Base-by-base conservation (phyloP, 306 rosid genomes). In the Comarum palustre region DNA sequence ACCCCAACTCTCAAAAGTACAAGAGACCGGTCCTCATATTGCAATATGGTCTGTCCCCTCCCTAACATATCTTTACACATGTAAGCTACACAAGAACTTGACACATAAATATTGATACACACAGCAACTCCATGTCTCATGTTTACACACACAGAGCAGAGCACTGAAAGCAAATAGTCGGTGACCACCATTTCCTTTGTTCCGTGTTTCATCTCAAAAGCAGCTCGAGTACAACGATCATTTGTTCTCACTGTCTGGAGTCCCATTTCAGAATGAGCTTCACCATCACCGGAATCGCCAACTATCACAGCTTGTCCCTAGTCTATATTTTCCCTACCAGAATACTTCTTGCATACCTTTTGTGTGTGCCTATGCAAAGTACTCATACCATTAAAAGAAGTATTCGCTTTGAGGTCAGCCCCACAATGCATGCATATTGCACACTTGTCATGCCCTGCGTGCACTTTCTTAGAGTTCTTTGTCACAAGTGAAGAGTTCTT, bases 31-130 rank as follows among this genome's bases (percentile, higher is more conserved):
- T 11, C 69, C 75, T 52, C 0, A 67, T 68, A 77, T 75, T 51
- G 79, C 66, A 25, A 66, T 24, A 70, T 67, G 51, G 75, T 76
- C 6, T 41, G 75, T 25, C 46, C 61, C 73, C 68, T 63, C 68
- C 38, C 58, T 0, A 69, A 69, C 51, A 27, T 4, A 17, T 47
- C 42, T 16, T 58, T 58, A 27, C 27, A 66, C 42, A 7, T 71
- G 25, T 43, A 73, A 27, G 2, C 54, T 2, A 24, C 41, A 2
- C 10, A 41, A 1, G 11, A 59, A 59, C 15, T 20, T 7, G 24
- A 47, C 32, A 17, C 58, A 13, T 15, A 22, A 12, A 12, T 34
- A n/a, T n/a, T n/a, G n/a, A n/a, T n/a, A n/a, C n/a, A n/a, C n/a
- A n/a, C n/a, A n/a, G n/a, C n/a, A n/a, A n/a, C n/a, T n/a, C n/a